Base-by-base conservation (phyloP, 108 stramenopile species). In the Cyclotella sp. region DNA sequence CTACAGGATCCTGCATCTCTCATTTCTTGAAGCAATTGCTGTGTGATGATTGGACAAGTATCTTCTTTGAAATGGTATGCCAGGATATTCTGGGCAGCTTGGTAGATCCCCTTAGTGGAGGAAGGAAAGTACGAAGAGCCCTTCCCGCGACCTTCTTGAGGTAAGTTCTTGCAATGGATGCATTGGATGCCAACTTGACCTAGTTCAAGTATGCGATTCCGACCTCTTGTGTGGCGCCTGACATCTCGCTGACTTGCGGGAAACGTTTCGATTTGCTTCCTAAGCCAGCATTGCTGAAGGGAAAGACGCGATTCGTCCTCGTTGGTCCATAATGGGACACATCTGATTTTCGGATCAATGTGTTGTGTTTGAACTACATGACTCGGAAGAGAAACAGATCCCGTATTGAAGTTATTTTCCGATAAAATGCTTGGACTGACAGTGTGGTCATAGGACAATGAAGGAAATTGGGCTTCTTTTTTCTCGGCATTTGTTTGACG, bases 121-220 rank as follows among this genome's bases (percentile, higher is more conserved):
- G 82, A 46, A 16, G 86, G 89, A 69, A 84, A 90, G 63, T 90
- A 90, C 7, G 85, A 85, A 45, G 86, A 70, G 15, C 86, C 86
- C 63, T 75, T 79, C 24, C 86, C 89, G 21, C 89, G 57, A 26
- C 70, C 70, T 42, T 63, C 68, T 21, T 77, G 70, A 19, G 86
- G 83, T 27, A 78, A 55, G 28, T 28, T 19, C 19, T 68, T 66
- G 57, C 89, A 90, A 66, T 90, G 89, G 14, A 69, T 83, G 51
- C 89, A 90, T 52, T 85, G 82, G 1, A 90, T 81, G 9, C 89
- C 89, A 18, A 87, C 87, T 74, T 90, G 87, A 24, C 86, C 87
- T 14, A 82, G 44, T 27, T 63, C 47, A 0, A 90, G 28, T 24
- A 77, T 66, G 26, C 85, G 83, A 47, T 87, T 87, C 28, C 87